These are phyloP conservation scores for Ustilago shanxiensis DNA, from an alignment of 1,284 basidiomycete species.

Conservation along the genomic window DNA sequence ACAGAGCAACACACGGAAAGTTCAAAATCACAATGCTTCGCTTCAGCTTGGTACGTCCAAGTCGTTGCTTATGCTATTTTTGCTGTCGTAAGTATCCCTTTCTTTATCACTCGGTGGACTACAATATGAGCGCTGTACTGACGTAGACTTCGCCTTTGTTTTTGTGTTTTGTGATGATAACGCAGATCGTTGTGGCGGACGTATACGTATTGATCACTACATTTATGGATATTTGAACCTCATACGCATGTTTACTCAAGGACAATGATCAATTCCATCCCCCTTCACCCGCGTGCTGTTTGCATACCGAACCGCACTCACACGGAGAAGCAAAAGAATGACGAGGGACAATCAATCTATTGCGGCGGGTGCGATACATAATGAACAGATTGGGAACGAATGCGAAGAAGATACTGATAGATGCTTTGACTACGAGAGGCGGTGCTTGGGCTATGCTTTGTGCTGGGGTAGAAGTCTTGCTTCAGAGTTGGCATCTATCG, in stretches of 20 bases:
- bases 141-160: too few relatives aligned
- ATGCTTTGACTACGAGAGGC: too few relatives aligned
- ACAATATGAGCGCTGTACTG: too few relatives aligned
- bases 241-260: not conserved
- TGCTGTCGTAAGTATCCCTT: conserved; percentile 10
- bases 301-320: too few relatives aligned
- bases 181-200: conserved; percentile 45
- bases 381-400: conserved; percentile 1
- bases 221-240: conserved; percentile 19
- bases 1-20: not conserved
- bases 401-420: too few relatives aligned
- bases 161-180: not conserved
- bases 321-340: not conserved
- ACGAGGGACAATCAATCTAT: not conserved
- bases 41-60: conserved; percentile 43
- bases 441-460: too few relatives aligned
- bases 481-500: not conserved
- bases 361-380: not conserved
- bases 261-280: not conserved
- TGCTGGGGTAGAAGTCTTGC: not conserved
- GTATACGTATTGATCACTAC: conserved; percentile 51
- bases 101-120: not conserved
- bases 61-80: conserved; percentile 41
- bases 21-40: conserved; percentile 34
- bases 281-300: too few relatives aligned